Evolutionary conservation across 768 basidiomycete species (phyloP).

Genomic region (Tylopilus vinaceipallidus): DNA sequence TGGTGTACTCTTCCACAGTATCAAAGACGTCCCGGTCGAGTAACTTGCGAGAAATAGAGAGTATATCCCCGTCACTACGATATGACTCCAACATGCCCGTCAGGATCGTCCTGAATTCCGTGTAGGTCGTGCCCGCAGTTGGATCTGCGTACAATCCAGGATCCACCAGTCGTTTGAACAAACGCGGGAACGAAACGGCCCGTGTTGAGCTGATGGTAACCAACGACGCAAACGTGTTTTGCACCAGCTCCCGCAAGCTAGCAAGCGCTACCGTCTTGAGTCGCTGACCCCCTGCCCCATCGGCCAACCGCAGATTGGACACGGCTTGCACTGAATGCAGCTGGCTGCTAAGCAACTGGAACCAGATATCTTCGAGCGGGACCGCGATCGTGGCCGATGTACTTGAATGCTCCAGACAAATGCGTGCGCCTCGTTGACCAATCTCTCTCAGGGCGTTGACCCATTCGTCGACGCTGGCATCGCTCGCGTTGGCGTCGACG

Average conservation of each 20-base stretch:
- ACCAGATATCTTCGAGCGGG: conserved; percentile 85
- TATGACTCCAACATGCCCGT: conserved; percentile 97
- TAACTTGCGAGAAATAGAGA: conserved; percentile 79
- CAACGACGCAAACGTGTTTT: conserved; percentile 79
- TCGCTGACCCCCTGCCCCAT: conserved; percentile 19
- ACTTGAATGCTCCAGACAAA: conserved; percentile 71
- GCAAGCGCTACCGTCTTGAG: conserved; percentile 35
- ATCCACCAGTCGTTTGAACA: conserved; percentile 91
- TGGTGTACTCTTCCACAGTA: conserved; percentile 57
- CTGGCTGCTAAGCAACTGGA: conserved; percentile 77
- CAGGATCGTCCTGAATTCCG: conserved; percentile 88
- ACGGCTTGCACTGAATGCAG: conserved; percentile 75
- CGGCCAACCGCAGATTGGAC: conserved; percentile 40
- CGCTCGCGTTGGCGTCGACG: conserved; percentile 15
- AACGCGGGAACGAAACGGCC: conserved; percentile 82
- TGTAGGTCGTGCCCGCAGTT: conserved; percentile 67
- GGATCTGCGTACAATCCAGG: conserved; percentile 51
- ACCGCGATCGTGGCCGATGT: conserved; percentile 38
- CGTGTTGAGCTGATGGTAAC: conserved; percentile 80
- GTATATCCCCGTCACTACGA: conserved; percentile 86
- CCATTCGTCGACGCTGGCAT: conserved; percentile 29
- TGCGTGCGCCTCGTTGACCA: conserved; percentile 55
- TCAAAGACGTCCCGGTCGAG: conserved; percentile 81
- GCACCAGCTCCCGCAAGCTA: conserved; percentile 70
- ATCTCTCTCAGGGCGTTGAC: conserved; percentile 57